Conservation (phyloP, 2,329 filamentous ascomycete species). For the Fusarium sp. region DNA sequence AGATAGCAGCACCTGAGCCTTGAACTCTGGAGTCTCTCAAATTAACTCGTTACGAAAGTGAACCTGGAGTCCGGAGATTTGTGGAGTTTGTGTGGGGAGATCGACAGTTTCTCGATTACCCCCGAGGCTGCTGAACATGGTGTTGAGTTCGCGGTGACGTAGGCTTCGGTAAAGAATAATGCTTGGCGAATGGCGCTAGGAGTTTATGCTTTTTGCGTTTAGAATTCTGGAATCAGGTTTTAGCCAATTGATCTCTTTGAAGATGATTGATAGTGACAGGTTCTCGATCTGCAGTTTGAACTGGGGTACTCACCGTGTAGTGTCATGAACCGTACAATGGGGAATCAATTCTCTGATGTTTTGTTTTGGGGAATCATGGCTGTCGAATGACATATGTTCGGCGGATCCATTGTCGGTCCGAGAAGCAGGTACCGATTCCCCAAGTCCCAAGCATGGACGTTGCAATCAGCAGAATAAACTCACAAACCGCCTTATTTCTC, state of each 20-base stretch:
- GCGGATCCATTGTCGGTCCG: conserved; percentile 23
- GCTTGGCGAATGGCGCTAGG: conserved; percentile 28
- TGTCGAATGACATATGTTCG: conserved; percentile 22
- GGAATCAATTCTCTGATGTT: not conserved
- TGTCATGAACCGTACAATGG: not conserved
- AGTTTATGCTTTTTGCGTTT: conserved; percentile 3
- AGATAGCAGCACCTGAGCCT: conserved; percentile 1
- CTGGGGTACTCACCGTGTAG: not conserved
- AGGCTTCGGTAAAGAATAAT: conserved; percentile 9
- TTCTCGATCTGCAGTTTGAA: not conserved
- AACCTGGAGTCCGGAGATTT: conserved; percentile 36
- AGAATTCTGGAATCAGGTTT: not conserved
- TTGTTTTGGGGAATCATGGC: not conserved
- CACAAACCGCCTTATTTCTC: conserved; percentile 7
- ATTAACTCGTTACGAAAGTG: conserved; percentile 20
- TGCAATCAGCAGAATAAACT: conserved; percentile 3
- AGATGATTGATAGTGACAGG: not conserved
- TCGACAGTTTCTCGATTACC: conserved; percentile 21
- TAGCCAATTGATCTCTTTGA: not conserved
- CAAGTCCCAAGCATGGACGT: conserved; percentile 1
- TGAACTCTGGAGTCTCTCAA: not conserved
- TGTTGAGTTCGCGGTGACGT: conserved; percentile 32
- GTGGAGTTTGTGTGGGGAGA: conserved; percentile 40
- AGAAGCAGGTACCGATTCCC: not conserved
- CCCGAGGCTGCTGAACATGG: conserved; percentile 15